Evolutionary conservation across 1,139 yeast genomes (phyloP), one percentile per base, ranked within the genome.

Genomic region (Pichia sp.): DNA sequence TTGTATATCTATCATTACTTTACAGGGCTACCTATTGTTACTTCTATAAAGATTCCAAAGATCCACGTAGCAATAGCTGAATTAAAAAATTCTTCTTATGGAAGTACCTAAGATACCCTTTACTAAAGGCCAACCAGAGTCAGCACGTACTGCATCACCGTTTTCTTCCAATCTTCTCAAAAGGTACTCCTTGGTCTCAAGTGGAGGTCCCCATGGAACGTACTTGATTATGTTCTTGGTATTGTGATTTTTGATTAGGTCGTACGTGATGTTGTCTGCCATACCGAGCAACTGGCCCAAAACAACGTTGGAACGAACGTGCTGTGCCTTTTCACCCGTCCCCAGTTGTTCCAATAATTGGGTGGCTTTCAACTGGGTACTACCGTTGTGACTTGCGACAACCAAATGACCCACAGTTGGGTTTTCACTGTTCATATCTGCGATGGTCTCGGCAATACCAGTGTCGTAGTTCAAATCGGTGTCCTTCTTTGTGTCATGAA

Each of bases 201-300:
- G 72, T 53, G 96, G 95, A 40, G 98, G 98, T 9, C 98, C 98
- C 97, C 98, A 93, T 18, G 98, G 96, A 58, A 93, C 96, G 67
- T 91, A 93, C 70, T 91, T 91, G 71, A 91, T 85, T 53, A 93
- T 87, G 64, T 86, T 86, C 60, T 79, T 83, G 54, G 82, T 88
- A 45, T 82, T 79, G 60, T 80, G 75, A 49, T 82, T 75, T 49
- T 74, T 71, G 57, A 88, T 80, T 64, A 93, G 76, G 60, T 85
- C 88, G 66, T 80, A 79, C 41, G 96, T 89, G 57, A 88, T 80
- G 62, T 85, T 85, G 69, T 93, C 98, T 51, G 96, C 95, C 98
- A 93, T 93, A 44, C 99, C 99, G 66, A 91, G 74, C 60, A 93
- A 79, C 73, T 91, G 98, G 44, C 95, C 98, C 63, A 91, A 76